Evolutionary conservation across 192 early-diverging fungal genomes (phyloP), one percentile per base, ranked within the genome.

Genomic region (Kappamyces sp.): DNA sequence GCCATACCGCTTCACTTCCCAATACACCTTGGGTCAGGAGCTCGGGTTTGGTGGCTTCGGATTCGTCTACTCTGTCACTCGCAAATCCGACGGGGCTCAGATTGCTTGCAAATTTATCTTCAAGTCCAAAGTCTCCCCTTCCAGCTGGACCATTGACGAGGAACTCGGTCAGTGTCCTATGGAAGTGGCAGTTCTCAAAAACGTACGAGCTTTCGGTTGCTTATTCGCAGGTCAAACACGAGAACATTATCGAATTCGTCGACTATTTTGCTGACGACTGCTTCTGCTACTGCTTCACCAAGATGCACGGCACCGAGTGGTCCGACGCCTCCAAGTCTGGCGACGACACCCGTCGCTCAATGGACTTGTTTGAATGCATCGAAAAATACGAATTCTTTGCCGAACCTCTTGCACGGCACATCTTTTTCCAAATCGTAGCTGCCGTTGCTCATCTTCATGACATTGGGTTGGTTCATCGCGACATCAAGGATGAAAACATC

Each of bases 21-120:
- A 61, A 3, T 71, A 71, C 59, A 3, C 12, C 30, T 39, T 72
- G n/a, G 61, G 51, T 8, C 54, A 59, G 68, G 84, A 87, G 57
- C 81, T 90, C 33, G 88, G 88, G 4, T 74, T 64, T 34, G 88
- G 88, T 48, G 88, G 87, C 29, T 88, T 86, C 62, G 88, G 88
- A 2, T 88, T 89, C 66, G 88, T 90, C 0, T 71, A 81, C n/a
- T 75, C 77, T 22, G 83, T 78, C 8, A 62, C 68, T 42, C 49
- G 79, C 3, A 22, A 47, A 0, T n/a, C 7, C 1, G 70, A 76
- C 58, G 33, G 39, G 4, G 9, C 36, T 4, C 45, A 45, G 9
- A 71, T 81, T 7, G 79, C 79, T 12, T 63, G 69, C 58, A 81
- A 81, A 66, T 79, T 81, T 49, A 75, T 81, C 46, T 49, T 69